Evolutionary conservation across 2,329 filamentous ascomycete species (phyloP).

Genomic region (Nemania serpens): DNA sequence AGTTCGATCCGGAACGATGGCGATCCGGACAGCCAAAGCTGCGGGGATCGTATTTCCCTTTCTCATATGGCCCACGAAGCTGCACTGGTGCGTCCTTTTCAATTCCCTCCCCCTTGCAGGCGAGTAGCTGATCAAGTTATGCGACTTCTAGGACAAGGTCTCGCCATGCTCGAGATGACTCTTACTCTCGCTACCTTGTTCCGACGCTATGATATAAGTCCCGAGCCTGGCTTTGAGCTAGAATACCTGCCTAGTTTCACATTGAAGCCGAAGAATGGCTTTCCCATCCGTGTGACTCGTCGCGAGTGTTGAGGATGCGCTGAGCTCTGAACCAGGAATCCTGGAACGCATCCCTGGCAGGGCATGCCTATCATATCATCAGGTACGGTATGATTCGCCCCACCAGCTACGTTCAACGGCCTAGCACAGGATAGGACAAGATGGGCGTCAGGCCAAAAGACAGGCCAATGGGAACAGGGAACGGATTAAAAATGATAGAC

Average conservation of each 20-base stretch:
- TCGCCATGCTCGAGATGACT: constrained; percentile 26
- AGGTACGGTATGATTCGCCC: neutral
- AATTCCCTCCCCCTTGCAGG: neutral
- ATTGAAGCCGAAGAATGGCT: constrained; percentile 21
- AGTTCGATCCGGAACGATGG: constrained; percentile 27
- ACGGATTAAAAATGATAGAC: neutral
- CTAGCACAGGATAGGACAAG: neutral
- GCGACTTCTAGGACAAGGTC: constrained; percentile 22
- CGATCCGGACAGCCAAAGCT: constrained; percentile 23
- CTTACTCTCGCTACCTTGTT: constrained; percentile 23
- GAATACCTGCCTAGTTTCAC: constrained; percentile 26
- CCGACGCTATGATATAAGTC: constrained; percentile 20
- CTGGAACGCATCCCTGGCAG: neutral
- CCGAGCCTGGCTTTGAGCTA: constrained; percentile 21
- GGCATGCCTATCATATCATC: neutral
- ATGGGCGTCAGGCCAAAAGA: neutral
- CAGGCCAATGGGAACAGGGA: neutral
- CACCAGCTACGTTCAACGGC: neutral
- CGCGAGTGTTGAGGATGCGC: constrained; percentile 2
- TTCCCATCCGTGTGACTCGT: constrained; percentile 20
- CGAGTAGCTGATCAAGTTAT: neutral
- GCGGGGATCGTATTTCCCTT: constrained; percentile 26
- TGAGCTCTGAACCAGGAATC: neutral
- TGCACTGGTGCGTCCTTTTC: constrained; percentile 18
- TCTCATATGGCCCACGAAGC: constrained; percentile 26